Evolutionary conservation across 1,284 basidiomycete genomes (phyloP), one percentile per base, ranked within the genome.

Genomic region (Papiliotrema flavescens): DNA sequence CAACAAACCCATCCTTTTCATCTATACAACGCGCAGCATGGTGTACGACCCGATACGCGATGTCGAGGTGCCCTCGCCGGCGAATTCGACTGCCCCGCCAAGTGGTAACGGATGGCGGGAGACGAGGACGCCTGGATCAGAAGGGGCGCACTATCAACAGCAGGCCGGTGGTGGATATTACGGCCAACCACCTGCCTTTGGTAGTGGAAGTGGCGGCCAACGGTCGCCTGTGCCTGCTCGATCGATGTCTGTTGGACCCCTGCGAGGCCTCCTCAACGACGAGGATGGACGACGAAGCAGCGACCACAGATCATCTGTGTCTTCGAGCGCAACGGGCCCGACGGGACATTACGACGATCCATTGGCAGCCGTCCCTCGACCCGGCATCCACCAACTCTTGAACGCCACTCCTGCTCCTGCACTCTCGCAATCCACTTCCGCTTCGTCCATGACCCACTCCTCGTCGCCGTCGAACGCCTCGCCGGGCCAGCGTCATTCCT

Each of bases 31-130:
- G 20, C 32, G 17, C 8, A 53, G 22, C 14, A 75, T 75, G 73
- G 68, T 71, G 32, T 75, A 75, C 60, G 73, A 75, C 51, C 73
- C 73, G 7, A 64, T 75, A 4, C 54, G 73, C 20, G 73, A 75
- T 56, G 65, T 69, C 52, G 71, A 74, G 39, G 55, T 72, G 3
- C 71, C 71, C 19, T 70, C 70, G 20, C 70, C 71, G 11, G 66
- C 69, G 2, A 51, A 56, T 4, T 53, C 53, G 11, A 52, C 43
- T 20, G 34, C 40, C 23, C 24, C 43, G 26, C 32, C 55, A 13
- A 9, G 19, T 20, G 32, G 28, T 3, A 40, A 20, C 15, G 36
- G 32, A 51, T 51, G 49, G 49, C 43, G 42, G 34, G 49, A 37
- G 14, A 32, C 22, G 17, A 15, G 47, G 35, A 49, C 47, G 35